Base-by-base conservation (phyloP, 768 basidiomycete species). In the Podaxis sp. region DNA sequence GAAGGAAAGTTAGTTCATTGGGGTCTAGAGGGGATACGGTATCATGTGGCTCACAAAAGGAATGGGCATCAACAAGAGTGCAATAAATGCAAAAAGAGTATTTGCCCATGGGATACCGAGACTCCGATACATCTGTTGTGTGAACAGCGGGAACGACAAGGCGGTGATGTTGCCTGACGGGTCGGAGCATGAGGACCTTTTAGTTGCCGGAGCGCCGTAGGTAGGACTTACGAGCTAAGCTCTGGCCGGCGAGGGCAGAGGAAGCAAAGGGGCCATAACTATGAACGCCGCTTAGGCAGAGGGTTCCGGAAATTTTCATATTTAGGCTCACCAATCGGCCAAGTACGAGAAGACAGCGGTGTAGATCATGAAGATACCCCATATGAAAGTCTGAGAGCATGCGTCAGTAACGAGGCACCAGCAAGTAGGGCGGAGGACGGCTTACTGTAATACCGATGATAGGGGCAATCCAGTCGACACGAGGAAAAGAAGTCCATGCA, bases 181-280 rank as follows among this genome's bases (percentile, higher is more conserved):
- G 2, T 44, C 7, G 12, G 15, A 38, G 51, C 10, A 60, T 37
- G 12, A 44, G 17, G 7, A 22, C 22, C 22, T n/a, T 24, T 20
- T 28, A 13, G 44, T 46, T 46, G 10, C 44, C 44, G 44, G 17
- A 72, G 30, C 33, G 33, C 33, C 33, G 33, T 33, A 8, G 7
- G 10, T 33, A 33, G 33, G 33, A 69, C 81, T 64, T 63, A 80
- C 87, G 77, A 63, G 78, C 77, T 55, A 87, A 74, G 66, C 81
- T 85, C 70, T 87, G 86, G 1, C 82, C 87, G 0, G 87, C 86
- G 28, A 87, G 71, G 3, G 87, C 86, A 0, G 85, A 86, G 0
- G 85, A 87, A 20, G 87, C 86, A 67, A 84, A 87, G 4, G 76
- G 74, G 0, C 80, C 79, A 55, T 83, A 82, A 66, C 82, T 72